Conservation (phyloP, 805 yeast species). For the Kodamaea fukazawae region DNA sequence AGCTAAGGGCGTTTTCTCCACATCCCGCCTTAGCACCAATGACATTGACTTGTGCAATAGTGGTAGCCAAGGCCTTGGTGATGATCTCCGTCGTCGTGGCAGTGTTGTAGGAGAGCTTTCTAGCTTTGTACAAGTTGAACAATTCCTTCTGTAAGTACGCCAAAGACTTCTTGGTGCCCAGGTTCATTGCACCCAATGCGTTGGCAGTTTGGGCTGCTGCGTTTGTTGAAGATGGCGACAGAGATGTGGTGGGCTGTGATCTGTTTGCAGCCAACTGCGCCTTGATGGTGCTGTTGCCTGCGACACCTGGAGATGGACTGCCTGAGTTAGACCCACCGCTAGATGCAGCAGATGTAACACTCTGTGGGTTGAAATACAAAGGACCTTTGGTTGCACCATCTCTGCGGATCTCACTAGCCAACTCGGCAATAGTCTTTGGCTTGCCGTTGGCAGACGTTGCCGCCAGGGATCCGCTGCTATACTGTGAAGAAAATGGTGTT, state of each 20-base stretch:
- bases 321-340: conserved; percentile 6
- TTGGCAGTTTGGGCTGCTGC: conserved; percentile 9
- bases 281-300: conserved; percentile 25
- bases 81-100: conserved; percentile 80
- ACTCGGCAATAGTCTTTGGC: conserved; percentile 41
- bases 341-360: conserved; percentile 4
- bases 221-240: conserved; percentile 15
- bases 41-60: conserved; percentile 84
- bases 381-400: conserved; percentile 34
- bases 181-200: conserved; percentile 38
- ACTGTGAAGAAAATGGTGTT: background rate
- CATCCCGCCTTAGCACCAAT: conserved; percentile 85
- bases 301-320: background rate
- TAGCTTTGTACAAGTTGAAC: conserved; percentile 72
- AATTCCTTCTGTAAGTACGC: conserved; percentile 84
- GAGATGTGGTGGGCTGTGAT: conserved; percentile 23
- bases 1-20: conserved; percentile 72
- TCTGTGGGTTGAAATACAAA: conserved; percentile 30
- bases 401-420: conserved; percentile 40
- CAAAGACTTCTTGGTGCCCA: conserved; percentile 70
- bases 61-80: conserved; percentile 89
- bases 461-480: too few species aligned
- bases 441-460: conserved; percentile 9
- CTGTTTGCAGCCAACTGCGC: conserved; percentile 49
- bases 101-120: conserved; percentile 67